Conservation (phyloP, 176 grass and related monocot genomes). For the Rhynchospora breviuscula region DNA sequence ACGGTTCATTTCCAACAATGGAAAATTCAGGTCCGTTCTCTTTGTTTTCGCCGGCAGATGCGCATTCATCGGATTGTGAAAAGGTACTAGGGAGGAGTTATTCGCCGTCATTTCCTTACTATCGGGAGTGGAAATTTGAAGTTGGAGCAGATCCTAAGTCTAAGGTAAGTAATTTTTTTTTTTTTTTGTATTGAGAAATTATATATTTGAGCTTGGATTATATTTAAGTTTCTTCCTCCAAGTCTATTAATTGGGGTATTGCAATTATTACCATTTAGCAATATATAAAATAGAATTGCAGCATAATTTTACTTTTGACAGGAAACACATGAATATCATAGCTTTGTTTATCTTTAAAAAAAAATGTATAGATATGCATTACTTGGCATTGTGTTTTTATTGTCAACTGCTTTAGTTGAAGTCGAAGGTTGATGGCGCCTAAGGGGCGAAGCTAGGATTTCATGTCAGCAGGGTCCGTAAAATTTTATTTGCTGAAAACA, state of each 20-base stretch:
- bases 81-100: slow-evolving; percentile 33
- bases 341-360: too few relatives aligned
- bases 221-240: not conserved
- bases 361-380: too few relatives aligned
- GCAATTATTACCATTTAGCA: not conserved
- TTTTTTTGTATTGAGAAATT: not conserved
- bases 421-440: too few relatives aligned
- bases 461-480: too few relatives aligned
- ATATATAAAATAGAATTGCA: too few relatives aligned
- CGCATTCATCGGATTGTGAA: slow-evolving; percentile 19
- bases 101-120: slow-evolving; percentile 61
- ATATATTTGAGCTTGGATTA: not conserved
- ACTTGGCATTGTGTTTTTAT: too few relatives aligned
- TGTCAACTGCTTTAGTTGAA: too few relatives aligned
- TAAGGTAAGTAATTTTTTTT: slow-evolving; percentile 43
- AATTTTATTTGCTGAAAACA: too few relatives aligned
- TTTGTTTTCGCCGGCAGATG: slow-evolving; percentile 2
- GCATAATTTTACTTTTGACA: too few relatives aligned
- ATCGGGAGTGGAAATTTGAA: slow-evolving; percentile 55
- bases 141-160: slow-evolving; percentile 39
- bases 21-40: slow-evolving; percentile 32
- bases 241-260: not conserved
- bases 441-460: too few relatives aligned
- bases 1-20: slow-evolving; percentile 35
- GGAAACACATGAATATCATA: too few relatives aligned